These are phyloP conservation scores for Citrullus colocynthis DNA, from an alignment of 306 rosid genomes.

Conservation along the genomic window DNA sequence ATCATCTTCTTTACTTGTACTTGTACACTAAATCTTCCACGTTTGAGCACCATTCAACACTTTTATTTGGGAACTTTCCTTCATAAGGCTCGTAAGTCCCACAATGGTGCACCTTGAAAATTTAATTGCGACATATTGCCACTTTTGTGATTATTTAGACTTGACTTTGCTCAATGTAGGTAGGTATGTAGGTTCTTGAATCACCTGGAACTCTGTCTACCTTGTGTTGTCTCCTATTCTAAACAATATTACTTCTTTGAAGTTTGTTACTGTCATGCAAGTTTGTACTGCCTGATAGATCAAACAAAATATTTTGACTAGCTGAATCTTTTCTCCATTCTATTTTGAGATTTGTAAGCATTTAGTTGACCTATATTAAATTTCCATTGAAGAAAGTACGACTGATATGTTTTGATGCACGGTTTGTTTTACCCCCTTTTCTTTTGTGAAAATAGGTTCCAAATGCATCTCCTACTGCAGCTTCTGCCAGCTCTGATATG, in stretches of 20 bases:
- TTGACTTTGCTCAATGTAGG: neutral
- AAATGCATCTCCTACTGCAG: conserved; percentile 88
- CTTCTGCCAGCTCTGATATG: conserved; percentile 96
- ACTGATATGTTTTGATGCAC: neutral
- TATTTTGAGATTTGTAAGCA: neutral
- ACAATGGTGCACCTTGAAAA: neutral
- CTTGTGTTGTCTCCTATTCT: neutral
- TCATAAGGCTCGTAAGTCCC: neutral
- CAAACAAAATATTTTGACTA: neutral
- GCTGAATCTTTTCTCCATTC: neutral
- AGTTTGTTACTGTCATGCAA: neutral
- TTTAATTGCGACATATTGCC: neutral
- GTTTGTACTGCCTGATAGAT: neutral
- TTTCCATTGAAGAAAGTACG: neutral
- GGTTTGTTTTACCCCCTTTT: conserved; percentile 7
- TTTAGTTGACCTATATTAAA: neutral
- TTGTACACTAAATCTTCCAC: neutral
- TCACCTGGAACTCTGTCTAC: neutral
- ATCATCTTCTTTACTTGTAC: neutral
- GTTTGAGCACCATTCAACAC: too few species aligned
- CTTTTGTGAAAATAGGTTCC: conserved; percentile 54
- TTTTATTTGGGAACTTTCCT: neutral
- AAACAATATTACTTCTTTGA: neutral
- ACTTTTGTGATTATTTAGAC: too few species aligned
- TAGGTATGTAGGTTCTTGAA: neutral